Percentiles rank a stretch among this genome's conserved stretches.
Conservation (phyloP, 495 filamentous ascomycete genomes). For the Aspergillus sclerotioniger region DNA sequence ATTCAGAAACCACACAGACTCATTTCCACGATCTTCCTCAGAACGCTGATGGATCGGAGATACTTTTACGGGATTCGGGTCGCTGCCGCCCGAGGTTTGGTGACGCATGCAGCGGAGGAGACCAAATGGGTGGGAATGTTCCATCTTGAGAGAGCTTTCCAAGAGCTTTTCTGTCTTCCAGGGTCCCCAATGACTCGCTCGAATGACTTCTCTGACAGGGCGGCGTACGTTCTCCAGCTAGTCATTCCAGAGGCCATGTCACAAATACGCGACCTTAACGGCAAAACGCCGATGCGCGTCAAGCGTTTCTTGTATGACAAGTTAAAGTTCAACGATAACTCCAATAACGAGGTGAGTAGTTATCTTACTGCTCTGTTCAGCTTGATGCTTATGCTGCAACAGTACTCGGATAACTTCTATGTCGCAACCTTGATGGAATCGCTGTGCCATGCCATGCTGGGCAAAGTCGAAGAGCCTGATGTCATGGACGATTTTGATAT, state of each 20-base stretch:
- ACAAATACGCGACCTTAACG: constrained; percentile 68
- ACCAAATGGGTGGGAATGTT: constrained; percentile 75
- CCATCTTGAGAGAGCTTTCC: constrained; percentile 81
- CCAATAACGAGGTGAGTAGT: constrained; percentile 64
- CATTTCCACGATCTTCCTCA: constrained; percentile 78
- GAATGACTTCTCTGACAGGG: constrained; percentile 87
- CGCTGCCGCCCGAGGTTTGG: constrained; percentile 71
- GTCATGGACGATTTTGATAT: constrained; percentile 48
- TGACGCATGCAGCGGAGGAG: constrained; percentile 66
- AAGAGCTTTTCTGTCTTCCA: constrained; percentile 81
- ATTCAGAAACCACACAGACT: constrained; percentile 64
- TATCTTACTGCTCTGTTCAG: not conserved
- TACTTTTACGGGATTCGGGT: constrained; percentile 93
- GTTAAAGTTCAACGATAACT: constrained; percentile 90
- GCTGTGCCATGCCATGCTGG: constrained; percentile 72
- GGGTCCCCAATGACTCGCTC: constrained; percentile 70
- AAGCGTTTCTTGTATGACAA: constrained; percentile 83
- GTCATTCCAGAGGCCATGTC: constrained; percentile 78
- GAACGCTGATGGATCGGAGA: constrained; percentile 84
- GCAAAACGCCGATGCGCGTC: constrained; percentile 70
- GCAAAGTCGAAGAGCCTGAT: constrained; percentile 41
- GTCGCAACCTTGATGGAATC: constrained; percentile 77
- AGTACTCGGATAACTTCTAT: constrained; percentile 84
- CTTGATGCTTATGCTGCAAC: constrained; percentile 11
- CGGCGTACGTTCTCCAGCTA: constrained; percentile 76